Evolutionary conservation across 73 alveolate genomes (phyloP).

Genomic region (Tetrahymena thermophila): DNA sequence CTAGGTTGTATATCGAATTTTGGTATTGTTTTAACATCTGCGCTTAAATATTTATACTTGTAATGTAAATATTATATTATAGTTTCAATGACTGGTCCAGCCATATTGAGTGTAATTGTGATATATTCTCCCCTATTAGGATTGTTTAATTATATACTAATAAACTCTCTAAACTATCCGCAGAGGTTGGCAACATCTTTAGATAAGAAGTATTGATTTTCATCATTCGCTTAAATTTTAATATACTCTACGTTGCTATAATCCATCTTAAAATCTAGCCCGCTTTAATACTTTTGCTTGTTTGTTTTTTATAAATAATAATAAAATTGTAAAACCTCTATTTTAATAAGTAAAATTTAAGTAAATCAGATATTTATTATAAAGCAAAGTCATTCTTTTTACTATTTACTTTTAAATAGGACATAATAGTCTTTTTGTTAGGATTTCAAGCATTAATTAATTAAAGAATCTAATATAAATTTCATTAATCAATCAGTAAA

Average conservation of each 20-base stretch:
- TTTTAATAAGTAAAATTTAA: too few relatives aligned
- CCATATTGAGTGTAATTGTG: background rate
- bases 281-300: background rate
- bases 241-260: background rate
- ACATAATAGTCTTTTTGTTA: too few relatives aligned
- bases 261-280: background rate
- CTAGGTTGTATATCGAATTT: background rate
- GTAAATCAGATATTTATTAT: background rate
- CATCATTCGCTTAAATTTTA: background rate
- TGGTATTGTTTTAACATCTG: background rate
- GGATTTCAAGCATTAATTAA: too few relatives aligned
- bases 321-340: background rate
- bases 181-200: background rate
- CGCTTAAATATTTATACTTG: background rate
- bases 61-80: background rate
- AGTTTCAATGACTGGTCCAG: background rate
- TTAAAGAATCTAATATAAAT: too few relatives aligned
- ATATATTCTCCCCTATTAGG: constrained; percentile 1
- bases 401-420: too few relatives aligned
- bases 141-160: background rate
- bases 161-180: background rate
- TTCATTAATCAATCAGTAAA: too few relatives aligned
- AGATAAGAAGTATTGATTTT: background rate
- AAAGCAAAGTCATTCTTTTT: too few relatives aligned
- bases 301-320: background rate